phyloP scores from a whole-genome alignment of 306 rosid species.

The Fragaria vesca region DNA sequence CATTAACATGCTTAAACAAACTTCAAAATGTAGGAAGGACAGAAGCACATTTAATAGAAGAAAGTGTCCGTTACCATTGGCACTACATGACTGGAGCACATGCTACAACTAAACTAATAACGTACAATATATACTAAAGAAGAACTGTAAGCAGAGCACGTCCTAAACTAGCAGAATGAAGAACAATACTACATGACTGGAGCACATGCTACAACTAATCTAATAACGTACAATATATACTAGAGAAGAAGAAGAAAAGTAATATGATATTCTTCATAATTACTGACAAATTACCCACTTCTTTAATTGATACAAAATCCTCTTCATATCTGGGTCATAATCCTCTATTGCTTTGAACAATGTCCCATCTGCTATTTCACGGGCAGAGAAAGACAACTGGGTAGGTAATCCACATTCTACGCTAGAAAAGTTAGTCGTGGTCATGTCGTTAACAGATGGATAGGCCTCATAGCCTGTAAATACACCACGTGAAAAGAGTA shows the following conservation, averaged over 20 bases:
- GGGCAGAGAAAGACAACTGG: constrained; percentile 92
- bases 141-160: constrained; percentile 7
- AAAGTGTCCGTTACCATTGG: neutral
- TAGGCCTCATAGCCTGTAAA: constrained; percentile 68
- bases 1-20: neutral
- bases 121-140: neutral
- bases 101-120: neutral
- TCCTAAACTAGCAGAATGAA: constrained; percentile 15
- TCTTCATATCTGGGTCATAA: constrained; percentile 89
- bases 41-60: neutral
- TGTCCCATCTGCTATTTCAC: constrained; percentile 91
- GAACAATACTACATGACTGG: constrained; percentile 6
- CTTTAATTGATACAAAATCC: constrained; percentile 70
- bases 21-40: neutral
- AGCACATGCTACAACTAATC: neutral
- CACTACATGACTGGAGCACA: constrained; percentile 6
- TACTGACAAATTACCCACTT: constrained; percentile 46
- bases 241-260: neutral
- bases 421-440: constrained; percentile 59
- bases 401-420: constrained; percentile 92
- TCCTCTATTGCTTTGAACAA: constrained; percentile 93
- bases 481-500: constrained; percentile 21
- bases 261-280: neutral
- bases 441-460: constrained; percentile 65
- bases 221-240: neutral